A percentile compares a stretch with the other conserved stretches of the same genome.
Evolutionary conservation across 176 grass and related monocot genomes (phyloP).

Genomic region (Elaeis guineensis): DNA sequence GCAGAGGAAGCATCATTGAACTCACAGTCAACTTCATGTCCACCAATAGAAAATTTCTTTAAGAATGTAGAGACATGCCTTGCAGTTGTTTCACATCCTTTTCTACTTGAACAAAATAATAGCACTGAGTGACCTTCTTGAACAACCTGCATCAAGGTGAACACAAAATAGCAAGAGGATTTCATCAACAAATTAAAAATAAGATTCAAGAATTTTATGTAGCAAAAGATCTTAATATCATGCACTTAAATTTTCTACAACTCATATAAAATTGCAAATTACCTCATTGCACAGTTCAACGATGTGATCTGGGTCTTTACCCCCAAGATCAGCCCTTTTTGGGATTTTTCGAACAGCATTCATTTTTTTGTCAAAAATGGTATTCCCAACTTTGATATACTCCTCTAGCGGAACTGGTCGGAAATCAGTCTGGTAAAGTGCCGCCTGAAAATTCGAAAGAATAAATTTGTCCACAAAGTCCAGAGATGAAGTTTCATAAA

Average conservation of each 20-base stretch:
- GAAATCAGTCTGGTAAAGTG: constrained; percentile 91
- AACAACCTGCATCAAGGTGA: constrained; percentile 45
- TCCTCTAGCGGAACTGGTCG: constrained; percentile 91
- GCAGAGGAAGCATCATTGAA: constrained; percentile 57
- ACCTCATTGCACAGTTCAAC: constrained; percentile 92
- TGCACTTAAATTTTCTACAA: too few relatives aligned
- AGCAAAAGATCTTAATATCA: too few relatives aligned
- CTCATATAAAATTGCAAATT: not conserved
- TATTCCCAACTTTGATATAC: constrained; percentile 89
- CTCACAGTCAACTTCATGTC: constrained; percentile 35
- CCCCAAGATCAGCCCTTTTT: constrained; percentile 63
- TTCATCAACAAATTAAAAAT: constrained; percentile 1
- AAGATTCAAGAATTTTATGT: too few relatives aligned
- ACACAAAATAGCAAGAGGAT: not conserved
- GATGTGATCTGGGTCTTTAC: constrained; percentile 97
- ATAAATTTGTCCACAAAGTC: constrained; percentile 3
- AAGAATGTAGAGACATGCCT: constrained; percentile 79
- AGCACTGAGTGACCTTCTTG: constrained; percentile 90
- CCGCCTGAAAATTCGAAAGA: constrained; percentile 39
- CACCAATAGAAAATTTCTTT: constrained; percentile 37
- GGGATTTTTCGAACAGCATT: constrained; percentile 57
- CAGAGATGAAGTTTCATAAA: not conserved
- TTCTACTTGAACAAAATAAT: constrained; percentile 93
- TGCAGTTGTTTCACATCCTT: constrained; percentile 95
- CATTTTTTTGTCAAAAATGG: constrained; percentile 93